Base-by-base conservation (phyloP, 2,329 filamentous ascomycete genomes). In the Cadophora malorum region DNA sequence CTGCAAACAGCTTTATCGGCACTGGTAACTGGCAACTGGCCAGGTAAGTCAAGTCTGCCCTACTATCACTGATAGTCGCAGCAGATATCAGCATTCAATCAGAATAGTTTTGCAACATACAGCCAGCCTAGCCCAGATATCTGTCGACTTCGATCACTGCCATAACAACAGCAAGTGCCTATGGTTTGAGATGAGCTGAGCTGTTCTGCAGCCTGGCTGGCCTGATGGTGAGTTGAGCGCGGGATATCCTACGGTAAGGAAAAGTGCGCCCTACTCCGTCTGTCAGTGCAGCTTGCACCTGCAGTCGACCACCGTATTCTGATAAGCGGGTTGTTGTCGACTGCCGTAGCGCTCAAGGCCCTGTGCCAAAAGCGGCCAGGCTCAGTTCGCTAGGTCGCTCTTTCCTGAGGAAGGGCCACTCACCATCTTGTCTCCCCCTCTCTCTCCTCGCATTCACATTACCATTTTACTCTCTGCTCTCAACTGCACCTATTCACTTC, bases 351-450 rank as follows among this genome's bases (percentile, higher is more conserved):
- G 4, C 45, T 41, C 23, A 45, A 59, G 56, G 56, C 7, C 55
- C 38, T 23, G 41, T 55, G 23, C 41, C 59, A 62, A 62, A 62
- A 62, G 59, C 59, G 59, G 59, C 59, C 59, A 62, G 59, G 56
- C 56, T 50, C 38, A 62, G 38, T 62, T 47, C 55, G 55, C 55
- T 59, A 59, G 55, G 28, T 55, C 50, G 59, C 23, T 31, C 45
- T 62, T 14, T 33, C 38, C 45, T 62, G 33, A 59, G 55, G 55
- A 59, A 59, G 55, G 59, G 58, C 41, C 59, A 49, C 63, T 41
- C 63, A 38, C 63, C 25, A n/a, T 59, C 63, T 65, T n/a, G 16
- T 64, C 50, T 47, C 63, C 52, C 61, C 53, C 65, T 55, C 67
- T 63, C 60, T 53, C 47, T 38, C 58, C 63, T 63, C 56, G 21